phyloP scores from a whole-genome alignment of 352 stramenopile genomes.

The Phytophthora chlamydospora region DNA sequence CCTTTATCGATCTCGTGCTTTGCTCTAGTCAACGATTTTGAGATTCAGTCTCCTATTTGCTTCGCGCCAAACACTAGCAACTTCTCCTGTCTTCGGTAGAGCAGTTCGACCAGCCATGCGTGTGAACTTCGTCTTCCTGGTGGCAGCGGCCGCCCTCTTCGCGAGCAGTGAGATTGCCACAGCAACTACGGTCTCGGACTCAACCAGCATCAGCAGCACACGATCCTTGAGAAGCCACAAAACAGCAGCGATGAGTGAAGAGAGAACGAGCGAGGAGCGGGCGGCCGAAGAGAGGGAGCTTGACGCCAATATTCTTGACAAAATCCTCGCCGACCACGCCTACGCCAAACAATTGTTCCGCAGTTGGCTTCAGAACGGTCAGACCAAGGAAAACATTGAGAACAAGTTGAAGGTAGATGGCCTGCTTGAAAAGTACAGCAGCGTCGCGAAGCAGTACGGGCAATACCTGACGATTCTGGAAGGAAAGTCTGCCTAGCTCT shows the following conservation, averaged over 20 bases:
- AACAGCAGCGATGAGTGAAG: slow-evolving; percentile 3
- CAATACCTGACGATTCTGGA: slow-evolving; percentile 17
- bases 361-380: slow-evolving; percentile 28
- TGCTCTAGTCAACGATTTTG: slow-evolving; percentile 2
- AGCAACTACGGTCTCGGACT: not conserved
- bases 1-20: slow-evolving; percentile 6
- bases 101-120: slow-evolving; percentile 5
- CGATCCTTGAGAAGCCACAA: slow-evolving; percentile 2
- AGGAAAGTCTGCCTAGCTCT: slow-evolving; percentile 8
- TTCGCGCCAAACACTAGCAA: too few relatives aligned
- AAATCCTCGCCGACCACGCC: slow-evolving; percentile 14
- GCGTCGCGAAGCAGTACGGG: slow-evolving; percentile 21
- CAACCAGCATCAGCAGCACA: not conserved
- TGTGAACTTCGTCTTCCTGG: slow-evolving; percentile 9
- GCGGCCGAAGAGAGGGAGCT: slow-evolving; percentile 1
- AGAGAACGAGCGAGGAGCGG: slow-evolving; percentile 5
- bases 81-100: not conserved
- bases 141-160: slow-evolving; percentile 7
- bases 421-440: slow-evolving; percentile 15
- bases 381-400: slow-evolving; percentile 25
- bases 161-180: slow-evolving; percentile 5
- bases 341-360: slow-evolving; percentile 26
- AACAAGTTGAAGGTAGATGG: slow-evolving; percentile 5
- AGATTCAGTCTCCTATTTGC: slow-evolving; percentile 22
- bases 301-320: slow-evolving; percentile 17